Conservation (phyloP, 2,329 filamentous ascomycete genomes). For the Aspergillus terreus region DNA sequence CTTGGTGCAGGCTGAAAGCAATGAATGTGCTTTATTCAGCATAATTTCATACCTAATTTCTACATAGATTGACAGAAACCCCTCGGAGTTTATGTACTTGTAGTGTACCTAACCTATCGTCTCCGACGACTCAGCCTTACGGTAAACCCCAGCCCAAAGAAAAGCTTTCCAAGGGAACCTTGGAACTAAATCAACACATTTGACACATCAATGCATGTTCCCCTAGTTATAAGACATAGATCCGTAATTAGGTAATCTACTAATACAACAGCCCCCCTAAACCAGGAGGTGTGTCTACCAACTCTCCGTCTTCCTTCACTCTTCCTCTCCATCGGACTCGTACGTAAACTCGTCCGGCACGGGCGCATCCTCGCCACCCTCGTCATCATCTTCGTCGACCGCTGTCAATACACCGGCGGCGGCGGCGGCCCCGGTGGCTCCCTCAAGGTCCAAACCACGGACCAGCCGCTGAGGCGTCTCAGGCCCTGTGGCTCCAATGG, state of each 20-base stretch:
- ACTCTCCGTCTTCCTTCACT: conserved; percentile 11
- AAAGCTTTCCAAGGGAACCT: too few species aligned
- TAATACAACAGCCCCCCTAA: conserved; percentile 31
- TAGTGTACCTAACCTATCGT: neutral
- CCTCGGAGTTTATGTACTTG: too few species aligned
- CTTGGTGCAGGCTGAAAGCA: neutral
- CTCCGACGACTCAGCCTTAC: too few species aligned
- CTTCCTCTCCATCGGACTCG: conserved; percentile 38
- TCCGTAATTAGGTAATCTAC: conserved; percentile 31
- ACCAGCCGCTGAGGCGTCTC: conserved; percentile 31
- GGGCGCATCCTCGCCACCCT: conserved; percentile 46
- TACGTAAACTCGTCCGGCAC: conserved; percentile 47
- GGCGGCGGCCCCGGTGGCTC: conserved; percentile 20
- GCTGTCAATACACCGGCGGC: conserved; percentile 79
- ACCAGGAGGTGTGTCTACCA: neutral
- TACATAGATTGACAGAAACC: neutral
- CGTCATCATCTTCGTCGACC: conserved; percentile 67
- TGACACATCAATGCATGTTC: neutral
- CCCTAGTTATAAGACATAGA: conserved; percentile 18
- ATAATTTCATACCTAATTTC: neutral
- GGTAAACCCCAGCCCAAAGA: too few species aligned
- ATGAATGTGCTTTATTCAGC: neutral
- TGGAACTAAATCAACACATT: neutral
- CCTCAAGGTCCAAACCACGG: conserved; percentile 5
- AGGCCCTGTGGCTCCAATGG: conserved; percentile 30